A percentile compares a stretch with the other conserved stretches of the same genome.
These are phyloP conservation scores for Coffea humblotiana DNA, from an alignment of 305 asterid species.

Conservation along the genomic window DNA sequence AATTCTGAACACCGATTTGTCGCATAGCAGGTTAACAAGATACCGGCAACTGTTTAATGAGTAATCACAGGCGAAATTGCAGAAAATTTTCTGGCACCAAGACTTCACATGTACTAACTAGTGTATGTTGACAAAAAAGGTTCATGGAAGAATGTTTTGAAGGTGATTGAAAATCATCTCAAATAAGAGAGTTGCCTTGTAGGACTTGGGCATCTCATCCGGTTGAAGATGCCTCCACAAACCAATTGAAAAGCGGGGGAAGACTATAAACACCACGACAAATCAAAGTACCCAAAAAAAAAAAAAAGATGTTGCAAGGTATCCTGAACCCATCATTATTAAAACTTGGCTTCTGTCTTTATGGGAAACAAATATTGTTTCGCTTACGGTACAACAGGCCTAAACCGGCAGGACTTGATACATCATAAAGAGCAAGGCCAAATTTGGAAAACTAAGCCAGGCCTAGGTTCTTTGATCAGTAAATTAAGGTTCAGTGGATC, in stretches of 20 bases:
- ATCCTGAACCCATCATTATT: background rate
- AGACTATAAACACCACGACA: background rate
- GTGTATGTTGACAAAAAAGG: background rate
- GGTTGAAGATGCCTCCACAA: background rate
- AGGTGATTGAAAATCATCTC: background rate
- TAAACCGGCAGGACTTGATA: background rate
- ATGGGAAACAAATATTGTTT: background rate
- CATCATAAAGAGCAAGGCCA: background rate
- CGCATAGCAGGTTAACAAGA: background rate
- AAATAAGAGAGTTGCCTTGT: background rate
- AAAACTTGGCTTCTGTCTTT: background rate
- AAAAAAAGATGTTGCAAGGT: background rate
- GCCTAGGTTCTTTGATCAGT: background rate
- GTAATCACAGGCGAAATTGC: background rate
- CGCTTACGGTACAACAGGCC: background rate
- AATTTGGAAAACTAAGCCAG: background rate
- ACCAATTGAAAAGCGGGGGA: background rate
- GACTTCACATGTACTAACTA: background rate
- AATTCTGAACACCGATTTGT: background rate
- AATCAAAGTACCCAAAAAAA: background rate
- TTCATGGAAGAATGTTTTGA: background rate
- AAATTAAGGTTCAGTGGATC: background rate
- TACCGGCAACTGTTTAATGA: background rate
- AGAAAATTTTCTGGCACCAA: background rate
- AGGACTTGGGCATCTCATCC: background rate